Percentiles rank a stretch among this genome's conserved stretches.
These are phyloP conservation scores for Calocybe cyanea DNA, from an alignment of 768 basidiomycete species.

Conservation along the genomic window DNA sequence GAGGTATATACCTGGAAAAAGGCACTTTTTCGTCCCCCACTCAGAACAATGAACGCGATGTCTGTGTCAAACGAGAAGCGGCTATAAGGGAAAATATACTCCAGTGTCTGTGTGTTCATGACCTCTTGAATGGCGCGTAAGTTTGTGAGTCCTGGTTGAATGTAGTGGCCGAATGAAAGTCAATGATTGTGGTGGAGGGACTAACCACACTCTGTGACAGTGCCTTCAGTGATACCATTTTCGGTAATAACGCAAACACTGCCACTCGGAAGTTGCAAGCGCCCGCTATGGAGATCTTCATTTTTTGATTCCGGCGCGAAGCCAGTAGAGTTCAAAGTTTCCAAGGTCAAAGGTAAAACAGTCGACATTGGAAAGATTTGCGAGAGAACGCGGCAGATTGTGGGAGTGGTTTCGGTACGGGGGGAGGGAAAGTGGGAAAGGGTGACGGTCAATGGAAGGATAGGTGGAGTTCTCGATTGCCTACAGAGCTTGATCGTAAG, in stretches of 20 bases:
- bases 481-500: conserved; percentile 30
- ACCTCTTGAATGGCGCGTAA: conserved; percentile 60
- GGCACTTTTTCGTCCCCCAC: conserved; percentile 63
- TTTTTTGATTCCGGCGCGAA: conserved; percentile 70
- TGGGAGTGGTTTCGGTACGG: conserved; percentile 43
- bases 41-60: conserved; percentile 57
- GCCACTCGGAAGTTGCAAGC: conserved; percentile 66
- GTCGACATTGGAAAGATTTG: conserved; percentile 56
- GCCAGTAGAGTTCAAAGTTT: conserved; percentile 49
- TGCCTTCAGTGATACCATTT: conserved; percentile 64
- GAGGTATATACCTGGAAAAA: conserved; percentile 61
- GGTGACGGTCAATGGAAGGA: conserved; percentile 63
- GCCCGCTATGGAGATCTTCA: conserved; percentile 69
- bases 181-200: conserved; percentile 9
- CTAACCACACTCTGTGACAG: conserved; percentile 51
- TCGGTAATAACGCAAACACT: conserved; percentile 63
- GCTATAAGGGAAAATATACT: conserved; percentile 77
- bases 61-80: conserved; percentile 71
- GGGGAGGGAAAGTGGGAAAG: conserved; percentile 14
- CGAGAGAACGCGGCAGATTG: conserved; percentile 48
- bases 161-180: not conserved
- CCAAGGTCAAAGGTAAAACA: conserved; percentile 58
- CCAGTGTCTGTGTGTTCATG: conserved; percentile 61
- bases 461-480: conserved; percentile 60
- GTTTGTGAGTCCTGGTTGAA: conserved; percentile 52